phyloP scores from a whole-genome alignment of 768 basidiomycete species.

The Scleroderma bovista region DNA sequence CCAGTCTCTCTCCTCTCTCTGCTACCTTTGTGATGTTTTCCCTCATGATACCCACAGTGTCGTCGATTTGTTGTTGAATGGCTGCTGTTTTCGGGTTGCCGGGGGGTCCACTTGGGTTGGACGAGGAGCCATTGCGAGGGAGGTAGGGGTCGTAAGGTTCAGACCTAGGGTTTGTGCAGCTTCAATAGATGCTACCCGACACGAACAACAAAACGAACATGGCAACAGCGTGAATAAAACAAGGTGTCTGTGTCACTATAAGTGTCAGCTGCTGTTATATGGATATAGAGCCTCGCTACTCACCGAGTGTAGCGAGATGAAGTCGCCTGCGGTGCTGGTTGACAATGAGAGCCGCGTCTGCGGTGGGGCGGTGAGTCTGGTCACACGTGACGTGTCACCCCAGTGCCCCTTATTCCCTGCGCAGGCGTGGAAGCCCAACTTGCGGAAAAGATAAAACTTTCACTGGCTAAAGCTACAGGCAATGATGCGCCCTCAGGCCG shows the following conservation, averaged over 20 bases:
- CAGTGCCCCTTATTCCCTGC: constrained; percentile 9
- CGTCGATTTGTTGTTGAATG: constrained; percentile 96
- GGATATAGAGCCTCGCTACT: too few relatives aligned
- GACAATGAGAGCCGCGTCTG: too few relatives aligned
- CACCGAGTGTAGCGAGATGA: too few relatives aligned
- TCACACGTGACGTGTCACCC: constrained; percentile 1
- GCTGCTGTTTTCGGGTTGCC: constrained; percentile 86
- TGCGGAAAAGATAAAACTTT: too few relatives aligned
- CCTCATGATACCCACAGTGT: constrained; percentile 96
- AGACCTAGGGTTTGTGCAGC: constrained; percentile 54
- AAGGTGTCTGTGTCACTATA: too few relatives aligned
- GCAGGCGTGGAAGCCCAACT: too few relatives aligned
- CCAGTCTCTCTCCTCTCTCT: constrained; percentile 90
- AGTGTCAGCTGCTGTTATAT: too few relatives aligned
- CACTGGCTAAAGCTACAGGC: too few relatives aligned
- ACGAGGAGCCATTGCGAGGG: constrained; percentile 71
- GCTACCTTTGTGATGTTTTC: constrained; percentile 96
- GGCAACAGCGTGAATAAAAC: too few relatives aligned
- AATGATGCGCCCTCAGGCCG: too few relatives aligned
- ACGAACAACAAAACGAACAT: constrained; percentile 22
- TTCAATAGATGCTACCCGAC: constrained; percentile 3
- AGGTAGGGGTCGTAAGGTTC: constrained; percentile 99
- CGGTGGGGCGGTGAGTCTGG: too few relatives aligned
- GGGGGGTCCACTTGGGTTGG: constrained; percentile 45
- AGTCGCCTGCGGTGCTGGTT: too few relatives aligned